These are phyloP conservation scores for Sclerotinia subarctica DNA, from an alignment of 2,329 filamentous ascomycete genomes.

Conservation along the genomic window DNA sequence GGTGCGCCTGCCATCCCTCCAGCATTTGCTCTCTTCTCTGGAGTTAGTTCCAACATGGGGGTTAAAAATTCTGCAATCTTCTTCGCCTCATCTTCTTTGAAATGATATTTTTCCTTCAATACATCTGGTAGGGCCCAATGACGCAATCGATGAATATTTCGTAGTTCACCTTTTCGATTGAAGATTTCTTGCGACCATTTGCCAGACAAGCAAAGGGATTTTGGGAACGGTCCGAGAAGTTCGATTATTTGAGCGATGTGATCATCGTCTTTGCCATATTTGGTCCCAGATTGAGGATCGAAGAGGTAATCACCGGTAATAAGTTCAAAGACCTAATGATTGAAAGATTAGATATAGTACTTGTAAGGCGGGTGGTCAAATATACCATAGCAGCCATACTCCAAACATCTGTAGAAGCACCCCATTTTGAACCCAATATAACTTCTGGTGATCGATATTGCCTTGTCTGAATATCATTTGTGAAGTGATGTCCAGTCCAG, in stretches of 20 bases:
- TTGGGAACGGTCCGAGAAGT: constrained; percentile 87
- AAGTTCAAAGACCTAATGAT: constrained; percentile 79
- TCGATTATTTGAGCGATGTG: constrained; percentile 99
- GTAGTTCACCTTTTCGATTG: constrained; percentile 93
- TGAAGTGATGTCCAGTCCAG: constrained; percentile 99
- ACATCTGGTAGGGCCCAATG: constrained; percentile 96
- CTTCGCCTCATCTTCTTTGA: constrained; percentile 76
- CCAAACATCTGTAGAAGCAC: constrained; percentile 98
- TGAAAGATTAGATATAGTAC: constrained; percentile 4
- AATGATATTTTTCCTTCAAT: constrained; percentile 94
- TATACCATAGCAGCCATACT: constrained; percentile 98
- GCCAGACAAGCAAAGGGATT: constrained; percentile 83
- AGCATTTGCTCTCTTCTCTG: constrained; percentile 87
- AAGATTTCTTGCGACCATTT: constrained; percentile 99
- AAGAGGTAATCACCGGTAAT: constrained; percentile 99
- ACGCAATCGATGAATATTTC: constrained; percentile 92
- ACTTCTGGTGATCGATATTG: constrained; percentile 98
- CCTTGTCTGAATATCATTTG: constrained; percentile 96
- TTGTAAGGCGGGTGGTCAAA: constrained; percentile 16
- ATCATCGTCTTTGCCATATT: constrained; percentile 99
- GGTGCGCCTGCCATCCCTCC: constrained; percentile 87
- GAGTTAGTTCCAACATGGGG: constrained; percentile 87
- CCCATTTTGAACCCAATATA: constrained; percentile 95
- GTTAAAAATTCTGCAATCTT: constrained; percentile 77
- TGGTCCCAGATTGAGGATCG: constrained; percentile 95